A percentile compares a stretch with the other conserved stretches of the same genome.
Evolutionary conservation across 2,329 filamentous ascomycete species (phyloP).

Genomic region (Emmonsia crescens): DNA sequence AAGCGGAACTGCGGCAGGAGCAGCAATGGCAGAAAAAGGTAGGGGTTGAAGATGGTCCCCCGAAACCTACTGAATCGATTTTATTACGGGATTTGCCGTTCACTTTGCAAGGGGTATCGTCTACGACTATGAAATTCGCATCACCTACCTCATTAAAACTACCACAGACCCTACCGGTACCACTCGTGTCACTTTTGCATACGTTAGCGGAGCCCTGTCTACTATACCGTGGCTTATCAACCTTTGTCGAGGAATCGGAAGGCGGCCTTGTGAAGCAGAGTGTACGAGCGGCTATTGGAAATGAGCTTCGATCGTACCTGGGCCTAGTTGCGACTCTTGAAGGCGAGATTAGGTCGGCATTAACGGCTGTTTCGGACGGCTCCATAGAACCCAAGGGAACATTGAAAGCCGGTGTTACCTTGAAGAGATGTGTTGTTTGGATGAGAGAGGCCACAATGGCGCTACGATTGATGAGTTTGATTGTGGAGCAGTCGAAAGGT

Average conservation of each 20-base stretch:
- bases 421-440: constrained; percentile 95
- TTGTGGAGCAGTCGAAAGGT: constrained; percentile 75
- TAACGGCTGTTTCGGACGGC: constrained; percentile 49
- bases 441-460: constrained; percentile 95
- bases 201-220: constrained; percentile 85
- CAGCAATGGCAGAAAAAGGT: constrained; percentile 4
- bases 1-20: constrained; percentile 8
- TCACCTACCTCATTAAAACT: constrained; percentile 60
- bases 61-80: constrained; percentile 41
- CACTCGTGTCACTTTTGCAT: constrained; percentile 76
- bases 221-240: constrained; percentile 70
- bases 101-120: constrained; percentile 84
- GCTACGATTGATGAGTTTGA: constrained; percentile 80
- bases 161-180: constrained; percentile 67
- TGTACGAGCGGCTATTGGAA: constrained; percentile 71
- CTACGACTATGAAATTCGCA: constrained; percentile 68
- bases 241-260: constrained; percentile 70
- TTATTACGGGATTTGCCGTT: constrained; percentile 77
- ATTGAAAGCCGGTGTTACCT: constrained; percentile 77
- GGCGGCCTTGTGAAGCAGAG: constrained; percentile 86
- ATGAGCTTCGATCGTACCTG: constrained; percentile 80
- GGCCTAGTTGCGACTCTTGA: constrained; percentile 85
- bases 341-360: constrained; percentile 74
- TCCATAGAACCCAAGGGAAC: constrained; percentile 55
- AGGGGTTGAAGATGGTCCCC: constrained; percentile 5